These are phyloP conservation scores for Puccinia brachypodii DNA, from an alignment of 1,284 basidiomycete species.

Conservation along the genomic window DNA sequence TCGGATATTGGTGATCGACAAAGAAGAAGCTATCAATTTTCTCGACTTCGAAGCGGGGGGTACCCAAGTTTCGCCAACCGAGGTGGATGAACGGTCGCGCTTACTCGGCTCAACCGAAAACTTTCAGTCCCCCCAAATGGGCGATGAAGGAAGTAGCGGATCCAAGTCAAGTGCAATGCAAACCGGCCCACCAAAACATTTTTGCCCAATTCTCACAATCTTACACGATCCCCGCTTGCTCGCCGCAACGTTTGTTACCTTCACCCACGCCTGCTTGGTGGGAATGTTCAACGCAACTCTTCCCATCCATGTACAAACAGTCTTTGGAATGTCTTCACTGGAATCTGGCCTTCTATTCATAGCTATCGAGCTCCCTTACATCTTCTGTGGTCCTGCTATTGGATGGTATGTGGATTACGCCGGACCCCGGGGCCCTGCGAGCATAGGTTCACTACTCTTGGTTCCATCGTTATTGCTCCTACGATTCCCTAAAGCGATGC, in stretches of 20 bases:
- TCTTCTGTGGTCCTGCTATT: conserved; percentile 27
- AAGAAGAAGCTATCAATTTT: conserved; percentile 1
- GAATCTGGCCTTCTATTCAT: conserved; percentile 36
- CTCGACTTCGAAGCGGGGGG: background rate
- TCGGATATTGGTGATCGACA: conserved; percentile 33
- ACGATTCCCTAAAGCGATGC: conserved; percentile 10
- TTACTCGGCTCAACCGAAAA: conserved; percentile 7
- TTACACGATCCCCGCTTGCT: conserved; percentile 26
- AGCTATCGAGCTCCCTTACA: conserved; percentile 37
- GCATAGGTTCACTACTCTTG: conserved; percentile 13
- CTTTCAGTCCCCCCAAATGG: background rate
- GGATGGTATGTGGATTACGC: conserved; percentile 30
- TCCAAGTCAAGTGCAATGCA: background rate
- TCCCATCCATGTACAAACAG: conserved; percentile 26
- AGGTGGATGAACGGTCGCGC: background rate
- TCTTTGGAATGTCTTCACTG: conserved; percentile 28
- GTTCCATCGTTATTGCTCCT: conserved; percentile 27
- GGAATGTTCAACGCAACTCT: conserved; percentile 42
- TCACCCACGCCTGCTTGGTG: conserved; percentile 37
- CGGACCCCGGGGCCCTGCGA: conserved; percentile 1
- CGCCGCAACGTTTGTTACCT: conserved; percentile 30
- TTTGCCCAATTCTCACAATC: conserved; percentile 30
- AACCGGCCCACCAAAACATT: background rate
- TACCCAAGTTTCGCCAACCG: background rate
- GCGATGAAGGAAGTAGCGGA: conserved; percentile 16